Evolutionary conservation across 306 rosid genomes (phyloP).

Genomic region (Quercus rubra): DNA sequence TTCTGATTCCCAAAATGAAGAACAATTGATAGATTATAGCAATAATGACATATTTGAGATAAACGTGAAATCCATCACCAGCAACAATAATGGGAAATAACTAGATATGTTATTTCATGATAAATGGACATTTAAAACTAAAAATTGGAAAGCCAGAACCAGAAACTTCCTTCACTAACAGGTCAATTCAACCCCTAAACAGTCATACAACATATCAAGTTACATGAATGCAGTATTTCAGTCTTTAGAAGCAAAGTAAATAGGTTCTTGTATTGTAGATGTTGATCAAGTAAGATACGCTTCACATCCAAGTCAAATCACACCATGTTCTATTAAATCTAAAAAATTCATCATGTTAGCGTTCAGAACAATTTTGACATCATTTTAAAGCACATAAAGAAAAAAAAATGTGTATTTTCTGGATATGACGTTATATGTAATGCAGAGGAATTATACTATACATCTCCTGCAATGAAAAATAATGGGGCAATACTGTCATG

Average conservation of each 20-base stretch:
- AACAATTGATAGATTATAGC: not conserved
- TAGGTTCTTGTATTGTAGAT: not conserved
- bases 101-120: not conserved
- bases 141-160: not conserved
- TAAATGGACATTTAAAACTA: not conserved
- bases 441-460: not conserved
- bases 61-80: not conserved
- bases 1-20: not conserved
- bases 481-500: not conserved
- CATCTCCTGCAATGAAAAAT: not conserved
- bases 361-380: not conserved
- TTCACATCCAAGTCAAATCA: too few species aligned
- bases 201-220: not conserved
- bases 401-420: not conserved
- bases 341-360: too few species aligned
- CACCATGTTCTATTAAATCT: too few species aligned
- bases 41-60: not conserved
- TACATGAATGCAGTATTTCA: not conserved
- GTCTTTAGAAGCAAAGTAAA: not conserved
- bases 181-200: not conserved
- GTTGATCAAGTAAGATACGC: not conserved
- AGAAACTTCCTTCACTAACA: not conserved
- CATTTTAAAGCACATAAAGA: not conserved
- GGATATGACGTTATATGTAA: not conserved
- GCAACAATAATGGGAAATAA: not conserved